Conservation (phyloP, 2,329 filamentous ascomycete species). For the Aspergillus cejpii region DNA sequence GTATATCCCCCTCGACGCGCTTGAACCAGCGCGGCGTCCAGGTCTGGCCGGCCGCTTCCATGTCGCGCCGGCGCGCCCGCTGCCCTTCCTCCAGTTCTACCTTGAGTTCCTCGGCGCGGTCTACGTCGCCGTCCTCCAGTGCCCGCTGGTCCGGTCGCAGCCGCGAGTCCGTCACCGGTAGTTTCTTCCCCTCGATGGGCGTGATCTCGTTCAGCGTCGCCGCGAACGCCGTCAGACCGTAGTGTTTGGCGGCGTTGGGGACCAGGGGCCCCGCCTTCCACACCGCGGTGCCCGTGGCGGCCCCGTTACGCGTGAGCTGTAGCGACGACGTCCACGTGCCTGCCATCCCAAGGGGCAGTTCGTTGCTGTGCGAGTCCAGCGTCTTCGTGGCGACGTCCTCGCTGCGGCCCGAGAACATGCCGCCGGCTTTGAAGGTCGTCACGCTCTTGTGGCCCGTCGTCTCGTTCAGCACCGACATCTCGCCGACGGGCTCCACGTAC, state of each 20-base stretch:
- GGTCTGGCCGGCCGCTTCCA: conserved; percentile 67
- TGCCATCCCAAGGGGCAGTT: conserved; percentile 59
- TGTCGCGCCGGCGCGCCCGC: conserved; percentile 61
- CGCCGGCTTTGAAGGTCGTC: conserved; percentile 88
- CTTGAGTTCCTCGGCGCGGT: conserved; percentile 78
- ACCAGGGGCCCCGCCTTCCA: conserved; percentile 77
- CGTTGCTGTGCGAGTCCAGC: conserved; percentile 59
- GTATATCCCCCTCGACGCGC: conserved; percentile 48
- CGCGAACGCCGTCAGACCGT: conserved; percentile 83
- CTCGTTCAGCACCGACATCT: conserved; percentile 80
- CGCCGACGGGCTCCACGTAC: conserved; percentile 90
- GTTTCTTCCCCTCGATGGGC: conserved; percentile 61
- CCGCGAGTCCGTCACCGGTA: conserved; percentile 76
- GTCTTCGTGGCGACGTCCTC: conserved; percentile 80
- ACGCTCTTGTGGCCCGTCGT: conserved; percentile 72
- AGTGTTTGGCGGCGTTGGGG: conserved; percentile 69
- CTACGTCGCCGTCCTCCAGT: conserved; percentile 72
- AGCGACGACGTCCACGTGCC: conserved; percentile 83
- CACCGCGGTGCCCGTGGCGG: conserved; percentile 58
- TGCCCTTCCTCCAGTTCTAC: conserved; percentile 79
- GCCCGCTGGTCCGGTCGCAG: conserved; percentile 82
- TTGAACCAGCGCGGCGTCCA: conserved; percentile 82
- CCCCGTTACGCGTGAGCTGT: conserved; percentile 58
- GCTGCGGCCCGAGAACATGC: conserved; percentile 91
- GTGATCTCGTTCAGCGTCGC: conserved; percentile 85